Evolutionary conservation across 2,329 filamentous ascomycete species (phyloP).

Genomic region (Berkeleyomyces rouxiae): DNA sequence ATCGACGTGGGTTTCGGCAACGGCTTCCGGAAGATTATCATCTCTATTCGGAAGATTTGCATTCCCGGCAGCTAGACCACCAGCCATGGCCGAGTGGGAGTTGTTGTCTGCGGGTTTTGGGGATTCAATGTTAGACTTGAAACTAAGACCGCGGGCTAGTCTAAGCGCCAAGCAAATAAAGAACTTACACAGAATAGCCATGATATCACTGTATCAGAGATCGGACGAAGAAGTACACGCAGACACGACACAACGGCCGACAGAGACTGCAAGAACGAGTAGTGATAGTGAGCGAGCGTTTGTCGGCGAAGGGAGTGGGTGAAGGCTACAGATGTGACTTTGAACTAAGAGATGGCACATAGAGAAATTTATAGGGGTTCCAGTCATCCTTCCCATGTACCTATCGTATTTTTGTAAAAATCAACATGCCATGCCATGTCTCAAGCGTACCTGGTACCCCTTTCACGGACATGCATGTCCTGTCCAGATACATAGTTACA

Average conservation of each 20-base stretch:
- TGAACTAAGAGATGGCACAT: too few relatives aligned
- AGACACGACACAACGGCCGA: neutral
- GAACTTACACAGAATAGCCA: neutral
- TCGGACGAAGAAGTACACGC: neutral
- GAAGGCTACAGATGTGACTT: too few relatives aligned
- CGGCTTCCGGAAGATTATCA: constrained; percentile 1
- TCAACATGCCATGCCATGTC: too few relatives aligned
- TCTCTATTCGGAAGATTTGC: neutral
- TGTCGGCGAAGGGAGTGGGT: too few relatives aligned
- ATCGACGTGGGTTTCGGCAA: neutral
- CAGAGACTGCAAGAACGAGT: neutral
- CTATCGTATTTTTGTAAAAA: too few relatives aligned
- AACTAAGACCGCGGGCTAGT: neutral
- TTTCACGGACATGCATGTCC: too few relatives aligned
- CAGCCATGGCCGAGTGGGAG: neutral
- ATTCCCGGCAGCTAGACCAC: neutral
- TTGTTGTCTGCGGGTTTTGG: neutral
- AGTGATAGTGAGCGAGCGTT: too few relatives aligned
- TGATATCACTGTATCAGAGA: neutral
- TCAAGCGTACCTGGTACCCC: too few relatives aligned
- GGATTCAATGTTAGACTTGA: neutral
- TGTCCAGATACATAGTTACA: too few relatives aligned
- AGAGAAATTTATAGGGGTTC: too few relatives aligned
- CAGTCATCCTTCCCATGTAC: too few relatives aligned
- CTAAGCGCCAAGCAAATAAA: neutral